phyloP scores from a whole-genome alignment of 257 asterid genomes.

The Solanum dulcamara region DNA sequence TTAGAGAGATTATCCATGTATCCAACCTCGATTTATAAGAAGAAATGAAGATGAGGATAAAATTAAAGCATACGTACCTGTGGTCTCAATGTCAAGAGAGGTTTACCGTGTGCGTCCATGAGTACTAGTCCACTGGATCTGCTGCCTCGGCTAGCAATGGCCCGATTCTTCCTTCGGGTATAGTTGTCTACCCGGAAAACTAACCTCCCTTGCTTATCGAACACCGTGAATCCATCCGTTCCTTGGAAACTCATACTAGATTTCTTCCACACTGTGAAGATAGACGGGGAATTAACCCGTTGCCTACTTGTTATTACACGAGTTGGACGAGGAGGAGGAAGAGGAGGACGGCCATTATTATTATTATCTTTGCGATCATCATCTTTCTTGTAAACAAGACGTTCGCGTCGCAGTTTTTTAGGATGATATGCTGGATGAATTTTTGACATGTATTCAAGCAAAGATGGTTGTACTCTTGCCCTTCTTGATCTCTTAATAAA shows the following conservation, averaged over 20 bases:
- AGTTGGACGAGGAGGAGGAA: background rate
- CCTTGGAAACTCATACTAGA: constrained; percentile 35
- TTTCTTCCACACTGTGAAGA: constrained; percentile 31
- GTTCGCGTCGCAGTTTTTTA: background rate
- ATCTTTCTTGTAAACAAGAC: background rate
- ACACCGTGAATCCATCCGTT: constrained; percentile 33
- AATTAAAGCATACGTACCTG: constrained; percentile 6
- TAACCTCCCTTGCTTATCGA: constrained; percentile 14
- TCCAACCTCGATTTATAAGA: background rate
- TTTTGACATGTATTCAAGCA: constrained; percentile 1
- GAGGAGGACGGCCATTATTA: background rate
- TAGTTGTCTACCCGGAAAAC: constrained; percentile 31
- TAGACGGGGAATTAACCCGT: background rate
- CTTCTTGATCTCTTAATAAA: background rate
- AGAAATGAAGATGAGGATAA: background rate
- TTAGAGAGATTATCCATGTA: background rate
- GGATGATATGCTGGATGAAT: constrained; percentile 7
- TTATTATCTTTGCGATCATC: background rate
- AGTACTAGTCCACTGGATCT: constrained; percentile 15
- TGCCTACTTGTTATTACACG: background rate
- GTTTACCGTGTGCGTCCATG: constrained; percentile 27
- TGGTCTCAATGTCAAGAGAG: constrained; percentile 24
- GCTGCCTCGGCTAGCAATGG: background rate
- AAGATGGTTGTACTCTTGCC: background rate
- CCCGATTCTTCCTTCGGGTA: constrained; percentile 12